phyloP scores from a whole-genome alignment of 1,139 yeast species.

The Nakaseomyces sp. region DNA sequence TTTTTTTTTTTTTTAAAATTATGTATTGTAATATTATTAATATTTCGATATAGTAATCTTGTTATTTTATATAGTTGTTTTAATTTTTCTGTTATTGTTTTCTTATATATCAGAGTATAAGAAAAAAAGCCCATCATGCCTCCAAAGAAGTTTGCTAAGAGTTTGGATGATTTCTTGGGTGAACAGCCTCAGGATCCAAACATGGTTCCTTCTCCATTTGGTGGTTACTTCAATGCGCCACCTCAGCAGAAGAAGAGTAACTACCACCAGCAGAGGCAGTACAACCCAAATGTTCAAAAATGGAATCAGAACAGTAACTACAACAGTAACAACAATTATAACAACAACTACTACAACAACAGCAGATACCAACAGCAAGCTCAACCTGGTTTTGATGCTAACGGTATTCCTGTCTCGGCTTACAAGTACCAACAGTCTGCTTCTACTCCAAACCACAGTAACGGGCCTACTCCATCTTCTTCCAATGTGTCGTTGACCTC shows the following conservation, averaged over 20 bases:
- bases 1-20: too few relatives aligned
- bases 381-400: slow-evolving; percentile 3
- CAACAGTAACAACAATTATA: slow-evolving; percentile 9
- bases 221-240: slow-evolving; percentile 23
- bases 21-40: too few relatives aligned
- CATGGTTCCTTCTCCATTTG: slow-evolving; percentile 28
- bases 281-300: slow-evolving; percentile 14
- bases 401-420: slow-evolving; percentile 8
- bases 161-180: slow-evolving; percentile 25
- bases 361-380: slow-evolving; percentile 7
- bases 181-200: slow-evolving; percentile 28
- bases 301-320: slow-evolving; percentile 11
- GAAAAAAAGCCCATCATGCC: too few relatives aligned
- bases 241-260: slow-evolving; percentile 12
- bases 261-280: slow-evolving; percentile 19
- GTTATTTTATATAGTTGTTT: not conserved
- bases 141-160: slow-evolving; percentile 29
- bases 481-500: slow-evolving; percentile 62
- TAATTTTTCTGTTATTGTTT: too few relatives aligned
- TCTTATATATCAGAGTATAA: too few relatives aligned
- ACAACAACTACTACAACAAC: slow-evolving; percentile 6
- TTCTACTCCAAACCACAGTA: slow-evolving; percentile 25
- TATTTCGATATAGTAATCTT: too few relatives aligned
- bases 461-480: slow-evolving; percentile 28
- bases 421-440: slow-evolving; percentile 20